These are phyloP conservation scores for Micromonas commoda DNA, from an alignment of 139 green algal species.

Conservation along the genomic window DNA sequence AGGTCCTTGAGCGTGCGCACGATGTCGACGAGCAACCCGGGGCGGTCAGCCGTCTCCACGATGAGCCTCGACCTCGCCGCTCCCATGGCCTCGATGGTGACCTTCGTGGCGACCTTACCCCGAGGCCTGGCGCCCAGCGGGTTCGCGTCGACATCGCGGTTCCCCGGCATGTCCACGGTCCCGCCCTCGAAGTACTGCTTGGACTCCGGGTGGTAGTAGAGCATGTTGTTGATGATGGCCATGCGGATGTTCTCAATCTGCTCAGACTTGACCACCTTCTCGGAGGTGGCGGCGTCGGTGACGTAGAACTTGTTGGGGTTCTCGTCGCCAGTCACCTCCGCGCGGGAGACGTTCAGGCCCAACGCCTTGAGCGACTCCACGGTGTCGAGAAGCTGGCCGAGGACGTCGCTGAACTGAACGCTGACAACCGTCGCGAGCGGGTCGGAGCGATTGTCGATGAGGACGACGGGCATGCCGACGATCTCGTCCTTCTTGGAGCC, in stretches of 20 bases:
- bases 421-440: slow-evolving; percentile 20
- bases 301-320: slow-evolving; percentile 16
- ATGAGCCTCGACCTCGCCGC: slow-evolving; percentile 39
- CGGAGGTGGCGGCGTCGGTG: slow-evolving; percentile 43
- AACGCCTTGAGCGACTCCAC: slow-evolving; percentile 2
- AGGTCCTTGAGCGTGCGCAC: slow-evolving; percentile 82
- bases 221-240: slow-evolving; percentile 79
- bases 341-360: slow-evolving; percentile 21
- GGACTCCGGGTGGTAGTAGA: slow-evolving; percentile 74
- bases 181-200: slow-evolving; percentile 16
- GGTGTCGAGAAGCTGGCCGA: slow-evolving; percentile 23
- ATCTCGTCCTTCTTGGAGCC: not conserved
- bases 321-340: not conserved
- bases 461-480: not conserved
- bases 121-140: slow-evolving; percentile 51
- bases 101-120: slow-evolving; percentile 20
- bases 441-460: not conserved
- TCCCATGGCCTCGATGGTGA: slow-evolving; percentile 30
- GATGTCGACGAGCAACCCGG: slow-evolving; percentile 63
- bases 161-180: not conserved
- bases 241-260: slow-evolving; percentile 83
- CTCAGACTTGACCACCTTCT: slow-evolving; percentile 78
- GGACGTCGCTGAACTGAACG: slow-evolving; percentile 10
- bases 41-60: slow-evolving; percentile 61
- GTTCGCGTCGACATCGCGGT: slow-evolving; percentile 20